Evolutionary conservation across 768 basidiomycete species (phyloP), one percentile per base, ranked within the genome.

Genomic region (Tremella fuciformis): DNA sequence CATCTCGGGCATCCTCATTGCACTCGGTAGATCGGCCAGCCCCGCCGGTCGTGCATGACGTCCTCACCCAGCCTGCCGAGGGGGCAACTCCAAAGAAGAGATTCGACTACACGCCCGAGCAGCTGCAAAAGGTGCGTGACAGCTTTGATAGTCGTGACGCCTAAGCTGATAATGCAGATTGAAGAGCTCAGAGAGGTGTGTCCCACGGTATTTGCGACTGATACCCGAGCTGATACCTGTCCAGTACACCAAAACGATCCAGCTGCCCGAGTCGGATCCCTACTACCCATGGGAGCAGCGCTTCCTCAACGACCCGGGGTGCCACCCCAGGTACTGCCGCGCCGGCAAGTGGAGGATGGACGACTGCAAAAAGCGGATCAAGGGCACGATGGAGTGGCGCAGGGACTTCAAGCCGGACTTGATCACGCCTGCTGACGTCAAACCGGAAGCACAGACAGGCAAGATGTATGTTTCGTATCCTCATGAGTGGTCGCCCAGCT

Each of bases 371-470:
- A 85, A 84, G 72, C 81, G 91, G 50, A 85, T 91, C 59, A 85
- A 85, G 71, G 83, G 81, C 0, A 91, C 89, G 0, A 57, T 92
- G 3, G 88, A 89, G 61, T 92, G 91, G 91, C 81, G 90, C 59
- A 79, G 90, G 46, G 88, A 90, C 55, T 91, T 81, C 73, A 84
- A 88, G 75, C 90, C 91, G 0, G 90, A 93, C 53, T 78, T 92
- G 19, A 91, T 92, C 58, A 80, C 82, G 3, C 89, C 89, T 2
- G 87, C 86, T 42, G 89, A 91, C 65, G 83, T 84, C 52, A 68
- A 83, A 66, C 82, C 87, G 34, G 90, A 91, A 74, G 84, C 85
- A 51, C 84, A 88, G 77, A 88, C 88, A 0, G 90, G 89, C 15
- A 93, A 93, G 78, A 91, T 93, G 90, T 90, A 65, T 53, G 85